Percentiles rank a stretch among this genome's conserved stretches.
phyloP scores from a whole-genome alignment of 805 yeast species.

The Barnettozyma wickerhamii region DNA sequence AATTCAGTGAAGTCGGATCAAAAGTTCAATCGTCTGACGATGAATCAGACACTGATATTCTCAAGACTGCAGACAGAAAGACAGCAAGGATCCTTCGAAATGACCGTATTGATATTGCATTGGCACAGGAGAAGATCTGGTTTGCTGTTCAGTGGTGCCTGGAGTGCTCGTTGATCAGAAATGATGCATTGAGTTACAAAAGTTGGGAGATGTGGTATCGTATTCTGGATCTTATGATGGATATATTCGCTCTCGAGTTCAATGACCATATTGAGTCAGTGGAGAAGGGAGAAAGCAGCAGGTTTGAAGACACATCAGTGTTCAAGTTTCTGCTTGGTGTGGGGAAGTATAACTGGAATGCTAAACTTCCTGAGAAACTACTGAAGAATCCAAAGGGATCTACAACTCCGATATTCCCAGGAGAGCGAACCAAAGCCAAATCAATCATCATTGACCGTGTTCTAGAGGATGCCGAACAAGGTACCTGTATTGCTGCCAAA shows the following conservation, averaged over 20 bases:
- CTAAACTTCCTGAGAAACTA: slow-evolving; percentile 12
- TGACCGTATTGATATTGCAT: slow-evolving; percentile 23
- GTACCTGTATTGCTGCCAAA: slow-evolving; percentile 5
- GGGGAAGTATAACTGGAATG: slow-evolving; percentile 12
- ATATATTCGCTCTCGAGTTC: slow-evolving; percentile 14
- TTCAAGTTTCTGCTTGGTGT: slow-evolving; percentile 11
- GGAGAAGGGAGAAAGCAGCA: neutral
- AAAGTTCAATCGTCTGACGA: slow-evolving; percentile 1
- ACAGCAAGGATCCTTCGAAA: slow-evolving; percentile 22
- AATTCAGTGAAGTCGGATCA: neutral
- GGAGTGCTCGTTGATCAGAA: slow-evolving; percentile 21
- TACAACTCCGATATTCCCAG: slow-evolving; percentile 10
- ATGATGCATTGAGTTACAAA: slow-evolving; percentile 7
- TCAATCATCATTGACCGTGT: slow-evolving; percentile 5
- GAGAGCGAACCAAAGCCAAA: slow-evolving; percentile 17
- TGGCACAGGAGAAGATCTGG: slow-evolving; percentile 23
- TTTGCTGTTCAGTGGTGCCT: slow-evolving; percentile 28
- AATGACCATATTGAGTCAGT: slow-evolving; percentile 2
- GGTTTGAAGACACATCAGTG: slow-evolving; percentile 5
- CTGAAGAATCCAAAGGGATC: slow-evolving; percentile 6
- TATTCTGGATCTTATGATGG: slow-evolving; percentile 15
- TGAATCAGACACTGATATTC: slow-evolving; percentile 6
- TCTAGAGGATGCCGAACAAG: neutral
- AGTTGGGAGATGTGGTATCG: slow-evolving; percentile 23
- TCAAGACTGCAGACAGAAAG: slow-evolving; percentile 14